Percentiles rank a stretch among this genome's conserved stretches.
Evolutionary conservation across 768 basidiomycete species (phyloP).

Genomic region (Leccinum fibrillosum): DNA sequence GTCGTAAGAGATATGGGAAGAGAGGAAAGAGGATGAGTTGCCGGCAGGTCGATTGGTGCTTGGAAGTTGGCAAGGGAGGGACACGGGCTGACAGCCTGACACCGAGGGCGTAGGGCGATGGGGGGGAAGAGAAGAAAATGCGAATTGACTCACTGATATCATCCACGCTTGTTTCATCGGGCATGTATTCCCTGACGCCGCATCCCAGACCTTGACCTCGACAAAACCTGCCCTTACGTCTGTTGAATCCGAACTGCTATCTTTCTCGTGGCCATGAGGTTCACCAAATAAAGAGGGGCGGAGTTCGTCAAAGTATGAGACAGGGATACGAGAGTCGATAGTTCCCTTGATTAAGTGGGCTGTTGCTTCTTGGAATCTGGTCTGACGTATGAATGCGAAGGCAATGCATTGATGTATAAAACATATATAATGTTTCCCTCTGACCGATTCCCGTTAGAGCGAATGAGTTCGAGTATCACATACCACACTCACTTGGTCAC

Average conservation of each 20-base stretch:
- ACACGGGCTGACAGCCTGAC: constrained; percentile 2
- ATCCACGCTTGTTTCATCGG: constrained; percentile 64
- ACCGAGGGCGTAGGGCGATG: constrained; percentile 22
- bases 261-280: not conserved
- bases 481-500: constrained; percentile 9
- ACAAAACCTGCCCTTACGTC: constrained; percentile 35
- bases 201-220: constrained; percentile 67
- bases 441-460: constrained; percentile 24
- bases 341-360: constrained; percentile 74
- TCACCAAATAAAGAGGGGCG: constrained; percentile 56
- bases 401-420: constrained; percentile 83
- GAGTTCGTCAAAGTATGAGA: constrained; percentile 79
- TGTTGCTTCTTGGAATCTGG: constrained; percentile 81
- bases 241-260: not conserved
- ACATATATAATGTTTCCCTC: constrained; percentile 57
- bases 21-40: constrained; percentile 27
- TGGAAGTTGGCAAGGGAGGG: constrained; percentile 12
- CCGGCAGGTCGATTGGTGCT: constrained; percentile 25
- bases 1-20: constrained; percentile 12
- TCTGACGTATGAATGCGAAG: constrained; percentile 73
- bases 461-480: not conserved
- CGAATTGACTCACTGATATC: constrained; percentile 72
- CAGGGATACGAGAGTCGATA: constrained; percentile 78
- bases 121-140: constrained; percentile 23
- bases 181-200: constrained; percentile 67